Conservation (phyloP, 73 alveolate genomes). For the Paramecium sexaurelia region DNA sequence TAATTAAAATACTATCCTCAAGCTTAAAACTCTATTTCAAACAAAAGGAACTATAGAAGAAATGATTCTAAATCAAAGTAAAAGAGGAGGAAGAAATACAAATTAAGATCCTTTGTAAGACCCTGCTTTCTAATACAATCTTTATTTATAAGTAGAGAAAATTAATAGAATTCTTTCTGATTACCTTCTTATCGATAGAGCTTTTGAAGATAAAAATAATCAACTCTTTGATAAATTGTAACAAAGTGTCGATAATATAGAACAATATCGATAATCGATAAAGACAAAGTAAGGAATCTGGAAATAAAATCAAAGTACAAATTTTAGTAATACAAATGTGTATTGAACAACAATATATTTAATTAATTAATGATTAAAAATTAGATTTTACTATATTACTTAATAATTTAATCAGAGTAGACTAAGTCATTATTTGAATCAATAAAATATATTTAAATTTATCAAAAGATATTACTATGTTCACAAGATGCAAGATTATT, state of each 20-base stretch:
- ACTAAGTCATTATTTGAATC: neutral
- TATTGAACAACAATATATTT: conserved; percentile 5
- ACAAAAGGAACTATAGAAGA: conserved; percentile 11
- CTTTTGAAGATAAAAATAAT: neutral
- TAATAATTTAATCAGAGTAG: neutral
- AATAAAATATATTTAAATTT: neutral
- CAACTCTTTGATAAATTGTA: neutral
- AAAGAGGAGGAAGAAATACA: neutral
- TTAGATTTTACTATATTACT: neutral
- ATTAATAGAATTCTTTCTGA: conserved; percentile 26
- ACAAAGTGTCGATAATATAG: neutral
- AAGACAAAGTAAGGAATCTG: neutral
- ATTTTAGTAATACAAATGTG: conserved; percentile 20
- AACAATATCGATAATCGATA: neutral
- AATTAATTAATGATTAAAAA: neutral
- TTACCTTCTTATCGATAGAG: conserved; percentile 15
- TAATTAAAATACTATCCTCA: neutral
- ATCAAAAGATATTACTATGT: too few species aligned
- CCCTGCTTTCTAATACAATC: conserved; percentile 16
- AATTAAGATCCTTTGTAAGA: neutral
- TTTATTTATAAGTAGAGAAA: neutral
- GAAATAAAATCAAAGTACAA: conserved; percentile 3
- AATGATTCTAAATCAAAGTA: neutral
- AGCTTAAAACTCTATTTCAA: neutral
- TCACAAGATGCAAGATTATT: neutral